Base-by-base conservation (phyloP, 306 rosid genomes). In the Prunus fruticosa region DNA sequence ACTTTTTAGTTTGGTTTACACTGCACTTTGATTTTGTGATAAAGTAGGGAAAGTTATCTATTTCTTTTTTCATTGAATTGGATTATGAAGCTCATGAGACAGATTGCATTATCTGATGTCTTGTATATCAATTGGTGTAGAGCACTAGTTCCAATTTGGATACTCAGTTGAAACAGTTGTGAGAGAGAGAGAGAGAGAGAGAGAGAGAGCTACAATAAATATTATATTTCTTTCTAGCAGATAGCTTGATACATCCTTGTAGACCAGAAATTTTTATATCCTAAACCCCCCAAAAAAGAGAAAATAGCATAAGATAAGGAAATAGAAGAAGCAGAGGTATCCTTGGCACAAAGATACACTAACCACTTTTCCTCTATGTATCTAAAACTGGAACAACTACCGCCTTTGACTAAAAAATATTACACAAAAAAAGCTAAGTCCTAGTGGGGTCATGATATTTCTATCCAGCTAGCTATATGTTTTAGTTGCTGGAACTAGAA, bases 401-500 rank as follows among this genome's bases (percentile, higher is more conserved):
- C 47, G 77, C 86, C 80, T 68, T 81, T 78, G 74, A 78, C 86
- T 83, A 81, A 77, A 83, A 76, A 80, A 77, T 89, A 88, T 85
- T 90, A 77, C 89, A 92, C 85, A 80, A 73, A 88, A 85, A 84
- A 65, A 82, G 66, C 20, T 5, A 51, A 67, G 50, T 73, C 83
- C 85, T 84, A 88, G 88, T 88, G 88, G 91, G 93, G 96, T 82
- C 86, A 86, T 69, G 75, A 80, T 73, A 64, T 66, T 75, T 69
- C 67, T 74, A 38, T 67, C 72, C 73, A 79, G 67, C 57, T 46
- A 76, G 41, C 13, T 6, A 61, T 19, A 30, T 16, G 25, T 12
- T 5, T 84, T 83, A 95, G 70, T 87, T 89, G 85, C 71, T 67
- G 67, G 97, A 96, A 81, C 84, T 65, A 23, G 97, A 86, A 82